phyloP scores from a whole-genome alignment of 768 basidiomycete species.

The Boletus rex-veris region DNA sequence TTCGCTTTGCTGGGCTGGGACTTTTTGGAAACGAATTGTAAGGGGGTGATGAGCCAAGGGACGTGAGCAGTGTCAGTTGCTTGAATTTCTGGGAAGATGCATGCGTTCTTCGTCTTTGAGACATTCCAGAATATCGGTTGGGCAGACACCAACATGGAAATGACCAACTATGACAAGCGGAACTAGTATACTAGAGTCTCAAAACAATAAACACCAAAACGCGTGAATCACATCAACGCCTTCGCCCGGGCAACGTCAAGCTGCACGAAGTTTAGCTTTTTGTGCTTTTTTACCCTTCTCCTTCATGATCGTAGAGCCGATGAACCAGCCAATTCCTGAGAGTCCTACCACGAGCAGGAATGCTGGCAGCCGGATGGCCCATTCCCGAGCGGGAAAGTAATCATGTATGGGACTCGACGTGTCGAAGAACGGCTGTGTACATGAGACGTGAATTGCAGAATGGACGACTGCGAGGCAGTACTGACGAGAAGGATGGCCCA shows the following conservation, averaged over 20 bases:
- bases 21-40: not conserved
- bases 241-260: constrained; percentile 34
- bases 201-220: too few species aligned
- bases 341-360: constrained; percentile 79
- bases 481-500: constrained; percentile 88
- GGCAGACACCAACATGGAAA: too few species aligned
- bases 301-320: constrained; percentile 71
- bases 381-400: constrained; percentile 86
- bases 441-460: constrained; percentile 6
- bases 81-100: constrained; percentile 30
- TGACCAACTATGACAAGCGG: too few species aligned
- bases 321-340: constrained; percentile 72
- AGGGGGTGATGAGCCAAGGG: constrained; percentile 31
- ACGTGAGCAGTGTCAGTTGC: constrained; percentile 44
- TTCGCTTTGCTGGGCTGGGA: constrained; percentile 11
- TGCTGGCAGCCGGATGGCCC: constrained; percentile 86
- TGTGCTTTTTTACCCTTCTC: constrained; percentile 69
- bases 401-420: constrained; percentile 65
- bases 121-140: not conserved
- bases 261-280: constrained; percentile 58
- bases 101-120: constrained; percentile 3
- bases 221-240: too few species aligned
- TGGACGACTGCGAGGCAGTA: not conserved
- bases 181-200: too few species aligned
- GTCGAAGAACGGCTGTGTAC: constrained; percentile 77